Evolutionary conservation across 2,329 filamentous ascomycete genomes (phyloP).

Genomic region (Erysiphe pulchra): DNA sequence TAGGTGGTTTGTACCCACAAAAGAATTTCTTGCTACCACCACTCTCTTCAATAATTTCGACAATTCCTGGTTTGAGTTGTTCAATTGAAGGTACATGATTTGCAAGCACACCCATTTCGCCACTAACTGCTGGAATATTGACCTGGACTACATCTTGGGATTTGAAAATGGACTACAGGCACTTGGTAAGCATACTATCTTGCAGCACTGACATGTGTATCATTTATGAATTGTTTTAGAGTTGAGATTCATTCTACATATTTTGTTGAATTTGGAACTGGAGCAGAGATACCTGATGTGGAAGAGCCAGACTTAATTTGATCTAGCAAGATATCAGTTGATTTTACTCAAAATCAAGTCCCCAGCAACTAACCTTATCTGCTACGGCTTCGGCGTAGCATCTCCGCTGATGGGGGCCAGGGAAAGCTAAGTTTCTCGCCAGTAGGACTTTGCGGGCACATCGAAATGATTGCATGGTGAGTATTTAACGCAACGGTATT

Average conservation of each 20-base stretch:
- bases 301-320: conserved; percentile 91
- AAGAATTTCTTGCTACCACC: conserved; percentile 90
- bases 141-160: conserved; percentile 64
- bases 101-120: conserved; percentile 97
- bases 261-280: neutral
- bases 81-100: conserved; percentile 98
- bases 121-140: conserved; percentile 93
- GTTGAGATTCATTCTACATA: neutral
- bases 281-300: conserved; percentile 64
- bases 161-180: conserved; percentile 38
- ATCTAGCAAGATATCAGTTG: conserved; percentile 27
- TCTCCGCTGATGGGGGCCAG: conserved; percentile 47
- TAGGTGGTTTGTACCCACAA: conserved; percentile 28
- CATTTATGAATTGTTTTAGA: too few relatives aligned
- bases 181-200: neutral
- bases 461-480: conserved; percentile 41
- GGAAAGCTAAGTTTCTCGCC: conserved; percentile 53
- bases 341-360: conserved; percentile 5
- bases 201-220: neutral
- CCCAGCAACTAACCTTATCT: conserved; percentile 38
- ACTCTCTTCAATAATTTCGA: conserved; percentile 87
- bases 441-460: conserved; percentile 74
- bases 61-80: conserved; percentile 88
- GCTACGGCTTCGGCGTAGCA: conserved; percentile 71
- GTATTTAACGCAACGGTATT: too few relatives aligned